phyloP scores from a whole-genome alignment of 1,284 basidiomycete genomes.

The Erythrobasidium hasegawianum region DNA sequence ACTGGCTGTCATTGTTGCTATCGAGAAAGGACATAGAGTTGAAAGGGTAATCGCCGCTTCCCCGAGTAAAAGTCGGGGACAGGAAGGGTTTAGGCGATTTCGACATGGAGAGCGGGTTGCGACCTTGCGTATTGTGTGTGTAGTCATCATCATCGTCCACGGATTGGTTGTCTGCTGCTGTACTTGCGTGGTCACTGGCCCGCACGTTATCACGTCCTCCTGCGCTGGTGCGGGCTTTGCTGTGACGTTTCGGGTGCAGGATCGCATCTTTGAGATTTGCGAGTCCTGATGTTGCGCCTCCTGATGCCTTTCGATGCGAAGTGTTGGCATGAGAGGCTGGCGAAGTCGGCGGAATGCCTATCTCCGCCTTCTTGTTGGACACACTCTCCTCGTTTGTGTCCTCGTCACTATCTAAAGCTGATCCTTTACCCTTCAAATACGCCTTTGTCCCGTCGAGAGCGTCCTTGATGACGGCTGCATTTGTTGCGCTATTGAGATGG shows the following conservation, averaged over 20 bases:
- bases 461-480: constrained; percentile 19
- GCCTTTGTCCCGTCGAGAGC: constrained; percentile 15
- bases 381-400: constrained; percentile 2
- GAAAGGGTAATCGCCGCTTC: neutral
- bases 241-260: constrained; percentile 8
- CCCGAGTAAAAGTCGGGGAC: neutral
- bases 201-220: neutral
- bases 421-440: constrained; percentile 1
- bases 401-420: neutral
- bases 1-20: neutral
- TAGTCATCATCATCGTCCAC: neutral
- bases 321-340: neutral
- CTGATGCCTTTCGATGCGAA: neutral
- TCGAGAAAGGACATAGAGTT: neutral
- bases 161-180: neutral
- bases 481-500: constrained; percentile 17
- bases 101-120: neutral
- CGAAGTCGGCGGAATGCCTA: neutral
- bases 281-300: constrained; percentile 1
- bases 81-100: constrained; percentile 1
- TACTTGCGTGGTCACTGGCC: too few relatives aligned
- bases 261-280: constrained; percentile 26
- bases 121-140: neutral
- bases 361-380: neutral
- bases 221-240: neutral